Evolutionary conservation across 225 moss, liverwort and hornwort species (phyloP).

Genomic region (Physcomitrellopsis africana): DNA sequence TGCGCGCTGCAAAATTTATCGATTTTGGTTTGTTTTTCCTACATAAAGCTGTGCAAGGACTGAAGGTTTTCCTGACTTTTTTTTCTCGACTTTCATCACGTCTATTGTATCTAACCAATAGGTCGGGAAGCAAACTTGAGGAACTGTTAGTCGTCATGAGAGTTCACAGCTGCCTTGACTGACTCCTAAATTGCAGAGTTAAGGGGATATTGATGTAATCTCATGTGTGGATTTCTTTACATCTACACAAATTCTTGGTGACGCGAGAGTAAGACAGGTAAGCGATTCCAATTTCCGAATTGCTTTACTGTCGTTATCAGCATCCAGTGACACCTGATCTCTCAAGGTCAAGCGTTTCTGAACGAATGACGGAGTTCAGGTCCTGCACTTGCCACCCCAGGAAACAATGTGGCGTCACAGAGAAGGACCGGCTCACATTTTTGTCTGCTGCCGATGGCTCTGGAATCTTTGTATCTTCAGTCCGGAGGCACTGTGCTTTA

Average conservation of each 20-base stretch:
- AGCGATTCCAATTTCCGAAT: neutral
- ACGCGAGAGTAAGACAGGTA: neutral
- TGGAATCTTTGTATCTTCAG: constrained; percentile 2
- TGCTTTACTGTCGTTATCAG: neutral
- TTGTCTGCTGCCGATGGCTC: constrained; percentile 18
- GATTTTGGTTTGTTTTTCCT: neutral
- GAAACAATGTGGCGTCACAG: constrained; percentile 28
- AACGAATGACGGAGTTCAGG: constrained; percentile 28
- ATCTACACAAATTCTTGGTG: neutral
- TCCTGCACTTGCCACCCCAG: constrained; percentile 19
- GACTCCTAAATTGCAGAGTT: neutral
- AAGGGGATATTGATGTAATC: neutral
- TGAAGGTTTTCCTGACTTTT: neutral
- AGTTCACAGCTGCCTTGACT: constrained; percentile 9
- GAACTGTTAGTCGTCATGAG: neutral
- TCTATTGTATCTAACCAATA: neutral
- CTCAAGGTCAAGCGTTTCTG: constrained; percentile 36
- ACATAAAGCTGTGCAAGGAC: constrained; percentile 2
- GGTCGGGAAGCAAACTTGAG: neutral
- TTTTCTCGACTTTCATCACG: neutral
- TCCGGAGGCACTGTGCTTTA: constrained; percentile 13
- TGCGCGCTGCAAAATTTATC: neutral
- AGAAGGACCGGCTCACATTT: constrained; percentile 21
- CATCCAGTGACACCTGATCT: constrained; percentile 16
- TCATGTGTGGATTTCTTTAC: neutral